phyloP scores from a whole-genome alignment of 1,284 basidiomycete species.

The Ustilago loliicola region DNA sequence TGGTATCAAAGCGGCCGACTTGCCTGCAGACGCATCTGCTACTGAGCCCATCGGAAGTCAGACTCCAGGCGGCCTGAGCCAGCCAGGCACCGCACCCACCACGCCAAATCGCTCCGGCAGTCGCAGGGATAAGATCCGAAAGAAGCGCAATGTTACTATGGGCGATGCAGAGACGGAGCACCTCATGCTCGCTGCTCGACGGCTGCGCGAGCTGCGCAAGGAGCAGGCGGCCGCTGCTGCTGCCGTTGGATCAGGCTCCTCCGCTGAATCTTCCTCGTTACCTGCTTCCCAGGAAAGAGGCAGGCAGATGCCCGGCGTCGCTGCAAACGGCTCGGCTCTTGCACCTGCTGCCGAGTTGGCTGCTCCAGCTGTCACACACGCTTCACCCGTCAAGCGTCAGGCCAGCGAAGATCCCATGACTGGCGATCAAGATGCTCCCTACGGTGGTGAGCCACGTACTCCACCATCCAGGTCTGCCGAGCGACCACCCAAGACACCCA shows the following conservation, averaged over 20 bases:
- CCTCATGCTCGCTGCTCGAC: slow-evolving; percentile 70
- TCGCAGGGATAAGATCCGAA: slow-evolving; percentile 45
- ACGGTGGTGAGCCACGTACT: slow-evolving; percentile 31
- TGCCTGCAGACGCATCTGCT: slow-evolving; percentile 6
- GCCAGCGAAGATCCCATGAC: slow-evolving; percentile 51
- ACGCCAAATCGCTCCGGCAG: slow-evolving; percentile 54
- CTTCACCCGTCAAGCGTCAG: slow-evolving; percentile 50
- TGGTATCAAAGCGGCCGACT: slow-evolving; percentile 38
- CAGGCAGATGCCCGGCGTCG: not conserved
- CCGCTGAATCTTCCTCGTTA: slow-evolving; percentile 21
- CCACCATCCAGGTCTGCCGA: slow-evolving; percentile 38
- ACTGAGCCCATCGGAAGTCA: slow-evolving; percentile 16
- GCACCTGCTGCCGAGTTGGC: slow-evolving; percentile 38
- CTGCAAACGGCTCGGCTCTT: slow-evolving; percentile 19
- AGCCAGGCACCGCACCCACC: slow-evolving; percentile 41
- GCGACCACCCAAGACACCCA: slow-evolving; percentile 50
- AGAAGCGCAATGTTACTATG: slow-evolving; percentile 64
- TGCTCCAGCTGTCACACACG: slow-evolving; percentile 20
- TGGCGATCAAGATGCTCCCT: slow-evolving; percentile 24
- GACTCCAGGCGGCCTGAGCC: slow-evolving; percentile 25
- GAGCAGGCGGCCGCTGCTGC: slow-evolving; percentile 32
- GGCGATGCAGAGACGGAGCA: slow-evolving; percentile 72
- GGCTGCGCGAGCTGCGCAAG: slow-evolving; percentile 61
- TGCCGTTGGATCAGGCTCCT: slow-evolving; percentile 20
- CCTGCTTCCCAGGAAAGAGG: slow-evolving; percentile 38